Evolutionary conservation across 1,139 yeast genomes (phyloP).

Genomic region (Candida tunisiensis): DNA sequence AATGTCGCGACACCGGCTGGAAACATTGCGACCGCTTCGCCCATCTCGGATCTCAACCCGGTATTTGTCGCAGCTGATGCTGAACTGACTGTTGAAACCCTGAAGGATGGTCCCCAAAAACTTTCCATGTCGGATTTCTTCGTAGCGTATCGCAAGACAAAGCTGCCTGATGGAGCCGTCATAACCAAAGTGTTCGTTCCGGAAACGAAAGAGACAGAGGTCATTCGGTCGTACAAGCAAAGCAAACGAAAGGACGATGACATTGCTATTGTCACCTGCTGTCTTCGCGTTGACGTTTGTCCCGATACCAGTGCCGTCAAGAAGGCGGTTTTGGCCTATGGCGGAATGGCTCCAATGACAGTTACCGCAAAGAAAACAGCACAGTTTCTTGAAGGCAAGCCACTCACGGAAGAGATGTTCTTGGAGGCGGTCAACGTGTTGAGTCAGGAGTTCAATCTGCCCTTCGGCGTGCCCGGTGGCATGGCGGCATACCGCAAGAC

Average conservation of each 20-base stretch:
- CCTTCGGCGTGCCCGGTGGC: constrained; percentile 29
- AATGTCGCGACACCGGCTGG: constrained; percentile 33
- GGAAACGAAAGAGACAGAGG: constrained; percentile 19
- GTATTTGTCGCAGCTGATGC: constrained; percentile 26
- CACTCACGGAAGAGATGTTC: constrained; percentile 7
- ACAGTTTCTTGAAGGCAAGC: constrained; percentile 14
- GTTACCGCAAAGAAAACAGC: constrained; percentile 21
- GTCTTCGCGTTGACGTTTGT: constrained; percentile 12
- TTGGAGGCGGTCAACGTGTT: constrained; percentile 18
- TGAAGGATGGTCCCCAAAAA: constrained; percentile 10
- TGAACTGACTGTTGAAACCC: constrained; percentile 19
- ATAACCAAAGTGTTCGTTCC: constrained; percentile 24
- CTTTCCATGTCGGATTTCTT: constrained; percentile 24
- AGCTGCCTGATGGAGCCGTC: constrained; percentile 19
- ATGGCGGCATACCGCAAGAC: constrained; percentile 28
- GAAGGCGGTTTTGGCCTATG: constrained; percentile 22
- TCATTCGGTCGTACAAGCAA: constrained; percentile 25
- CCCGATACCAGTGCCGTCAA: constrained; percentile 8
- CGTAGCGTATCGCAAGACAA: constrained; percentile 25
- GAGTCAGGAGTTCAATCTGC: constrained; percentile 20
- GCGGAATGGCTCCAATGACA: constrained; percentile 31
- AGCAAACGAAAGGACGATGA: constrained; percentile 31
- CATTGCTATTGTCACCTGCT: constrained; percentile 29
- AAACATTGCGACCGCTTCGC: constrained; percentile 31
- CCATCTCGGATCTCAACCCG: constrained; percentile 30